These are phyloP conservation scores for Lathyrus aphaca DNA, from an alignment of 306 rosid genomes.

Conservation along the genomic window DNA sequence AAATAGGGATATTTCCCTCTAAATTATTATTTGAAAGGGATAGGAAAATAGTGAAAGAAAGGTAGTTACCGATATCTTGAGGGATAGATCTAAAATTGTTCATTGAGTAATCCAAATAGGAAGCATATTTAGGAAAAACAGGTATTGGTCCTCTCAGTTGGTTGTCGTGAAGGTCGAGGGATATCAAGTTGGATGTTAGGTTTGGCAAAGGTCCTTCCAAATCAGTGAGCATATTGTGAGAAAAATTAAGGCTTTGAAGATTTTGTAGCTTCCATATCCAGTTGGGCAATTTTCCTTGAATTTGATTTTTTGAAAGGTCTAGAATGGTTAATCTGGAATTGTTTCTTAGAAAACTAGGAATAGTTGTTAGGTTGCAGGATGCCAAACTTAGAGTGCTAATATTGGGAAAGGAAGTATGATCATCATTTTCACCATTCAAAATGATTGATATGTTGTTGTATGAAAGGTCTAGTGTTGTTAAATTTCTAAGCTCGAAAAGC, in stretches of 20 bases:
- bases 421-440: no score
- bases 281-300: conserved; percentile 44
- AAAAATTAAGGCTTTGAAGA: conserved; percentile 30
- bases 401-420: not conserved
- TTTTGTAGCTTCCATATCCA: conserved; percentile 46
- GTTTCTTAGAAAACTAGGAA: conserved; percentile 41
- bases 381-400: conserved; percentile 29
- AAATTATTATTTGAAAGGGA: conserved; percentile 15
- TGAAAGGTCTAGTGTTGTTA: conserved; percentile 48
- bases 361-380: conserved; percentile 25
- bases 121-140: fast-evolving
- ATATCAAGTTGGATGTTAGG: fast-evolving
- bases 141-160: conserved; percentile 33
- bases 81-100: conserved; percentile 46
- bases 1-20: not conserved
- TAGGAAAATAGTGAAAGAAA: not conserved
- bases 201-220: conserved; percentile 5
- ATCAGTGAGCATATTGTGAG: conserved; percentile 34
- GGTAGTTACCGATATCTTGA: conserved; percentile 1
- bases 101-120: conserved; percentile 33
- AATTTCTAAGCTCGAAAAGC: conserved; percentile 20
- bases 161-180: conserved; percentile 46
- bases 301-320: conserved; percentile 48
- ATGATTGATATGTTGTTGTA: conserved; percentile 37
- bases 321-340: fast-evolving